phyloP scores from a whole-genome alignment of 768 basidiomycete genomes.

The Daedaleopsis nitida region DNA sequence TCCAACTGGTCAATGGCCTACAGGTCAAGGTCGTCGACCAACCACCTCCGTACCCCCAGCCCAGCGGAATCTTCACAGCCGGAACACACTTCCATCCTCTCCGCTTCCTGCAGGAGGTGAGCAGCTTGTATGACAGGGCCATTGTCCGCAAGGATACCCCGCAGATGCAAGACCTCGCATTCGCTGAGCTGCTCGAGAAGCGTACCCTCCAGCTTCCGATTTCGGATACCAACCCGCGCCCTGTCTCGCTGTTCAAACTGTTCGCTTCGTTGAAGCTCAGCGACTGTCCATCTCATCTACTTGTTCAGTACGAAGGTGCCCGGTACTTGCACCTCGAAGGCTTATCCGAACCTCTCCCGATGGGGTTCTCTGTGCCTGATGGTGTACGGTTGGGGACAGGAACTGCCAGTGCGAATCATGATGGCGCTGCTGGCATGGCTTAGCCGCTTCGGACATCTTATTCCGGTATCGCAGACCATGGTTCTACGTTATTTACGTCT shows the following conservation, averaged over 20 bases:
- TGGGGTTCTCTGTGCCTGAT: too few species aligned
- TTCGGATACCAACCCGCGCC: too few species aligned
- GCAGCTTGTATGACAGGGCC: not conserved
- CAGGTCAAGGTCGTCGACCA: not conserved
- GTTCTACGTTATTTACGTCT: too few species aligned
- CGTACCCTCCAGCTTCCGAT: too few species aligned
- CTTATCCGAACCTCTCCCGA: not conserved
- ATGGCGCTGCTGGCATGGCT: too few species aligned
- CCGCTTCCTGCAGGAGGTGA: not conserved
- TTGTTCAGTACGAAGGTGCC: not conserved
- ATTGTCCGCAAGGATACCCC: not conserved
- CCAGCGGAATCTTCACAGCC: conserved; percentile 10
- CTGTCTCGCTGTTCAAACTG: not conserved
- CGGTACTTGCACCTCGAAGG: not conserved
- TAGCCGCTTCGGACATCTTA: too few species aligned
- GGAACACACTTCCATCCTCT: conserved; percentile 9
- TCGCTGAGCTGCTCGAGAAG: not conserved
- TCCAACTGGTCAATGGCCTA: not conserved
- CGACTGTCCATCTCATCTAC: not conserved
- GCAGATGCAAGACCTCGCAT: not conserved
- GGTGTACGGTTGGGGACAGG: too few species aligned
- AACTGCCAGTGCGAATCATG: too few species aligned
- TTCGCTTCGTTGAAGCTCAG: not conserved
- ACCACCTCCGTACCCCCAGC: conserved; percentile 18
- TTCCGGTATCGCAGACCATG: too few species aligned